Conservation (phyloP, 202 grass and related monocot species). For the Dendrocalamus latiflorus region DNA sequence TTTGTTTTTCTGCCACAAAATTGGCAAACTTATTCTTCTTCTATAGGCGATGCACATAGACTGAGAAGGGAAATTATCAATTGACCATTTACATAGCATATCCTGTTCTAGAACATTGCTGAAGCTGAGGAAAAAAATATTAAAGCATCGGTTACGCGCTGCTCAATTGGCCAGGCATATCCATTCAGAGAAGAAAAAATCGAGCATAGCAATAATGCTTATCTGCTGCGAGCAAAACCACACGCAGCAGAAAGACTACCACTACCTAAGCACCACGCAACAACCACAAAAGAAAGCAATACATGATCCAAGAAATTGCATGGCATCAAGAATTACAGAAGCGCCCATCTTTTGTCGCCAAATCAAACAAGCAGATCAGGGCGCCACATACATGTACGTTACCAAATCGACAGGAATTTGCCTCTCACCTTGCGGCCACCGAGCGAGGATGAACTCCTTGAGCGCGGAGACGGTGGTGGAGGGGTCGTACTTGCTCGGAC, state of each 20-base stretch:
- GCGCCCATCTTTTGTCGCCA: neutral
- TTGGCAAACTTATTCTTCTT: too few relatives aligned
- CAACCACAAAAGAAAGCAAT: neutral
- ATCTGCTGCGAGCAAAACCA: neutral
- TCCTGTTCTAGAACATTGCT: neutral
- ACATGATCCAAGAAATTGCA: constrained; percentile 14
- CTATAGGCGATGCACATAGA: neutral
- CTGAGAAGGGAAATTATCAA: neutral
- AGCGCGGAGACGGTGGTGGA: constrained; percentile 86
- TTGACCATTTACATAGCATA: neutral
- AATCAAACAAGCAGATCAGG: constrained; percentile 25
- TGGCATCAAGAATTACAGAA: constrained; percentile 9
- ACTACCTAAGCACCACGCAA: constrained; percentile 3
- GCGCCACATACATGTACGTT: neutral
- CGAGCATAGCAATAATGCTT: neutral
- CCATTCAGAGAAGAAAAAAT: constrained; percentile 5
- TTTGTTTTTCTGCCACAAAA: neutral
- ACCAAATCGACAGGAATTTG: constrained; percentile 33
- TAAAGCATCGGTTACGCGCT: neutral
- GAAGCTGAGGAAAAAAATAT: neutral
- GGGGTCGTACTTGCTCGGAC: constrained; percentile 88
- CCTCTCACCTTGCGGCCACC: too few relatives aligned
- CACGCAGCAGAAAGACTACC: neutral
- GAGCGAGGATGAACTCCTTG: too few relatives aligned
- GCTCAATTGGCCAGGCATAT: constrained; percentile 8